phyloP scores from a whole-genome alignment of 75 land plant genomes.

The Pinus taeda region DNA sequence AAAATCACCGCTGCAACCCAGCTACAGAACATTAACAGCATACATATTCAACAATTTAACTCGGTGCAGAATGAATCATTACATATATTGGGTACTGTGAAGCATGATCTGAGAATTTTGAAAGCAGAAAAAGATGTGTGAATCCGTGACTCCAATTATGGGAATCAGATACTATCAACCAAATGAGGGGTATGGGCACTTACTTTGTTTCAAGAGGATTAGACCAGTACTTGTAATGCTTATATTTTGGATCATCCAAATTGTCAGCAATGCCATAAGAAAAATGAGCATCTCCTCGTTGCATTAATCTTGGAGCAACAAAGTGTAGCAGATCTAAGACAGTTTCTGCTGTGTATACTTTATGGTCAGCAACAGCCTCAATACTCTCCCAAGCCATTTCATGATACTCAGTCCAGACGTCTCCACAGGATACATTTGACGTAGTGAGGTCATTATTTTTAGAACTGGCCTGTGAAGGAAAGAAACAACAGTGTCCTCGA shows the following conservation, averaged over 20 bases:
- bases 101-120: no score
- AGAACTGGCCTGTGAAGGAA: neutral
- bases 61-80: no score
- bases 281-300: slow-evolving; percentile 67
- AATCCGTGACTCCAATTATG: no score
- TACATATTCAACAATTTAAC: no score
- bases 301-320: slow-evolving; percentile 86
- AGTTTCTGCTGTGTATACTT: slow-evolving; percentile 58
- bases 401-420: slow-evolving; percentile 85
- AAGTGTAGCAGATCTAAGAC: slow-evolving; percentile 56
- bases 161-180: no score
- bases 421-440: slow-evolving; percentile 33
- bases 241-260: slow-evolving; percentile 60
- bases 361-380: slow-evolving; percentile 63
- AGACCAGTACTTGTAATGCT: slow-evolving; percentile 81
- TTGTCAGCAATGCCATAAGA: slow-evolving; percentile 79
- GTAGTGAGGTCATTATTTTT: neutral
- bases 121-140: no score
- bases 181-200: slow-evolving; percentile 13
- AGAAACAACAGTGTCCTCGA: neutral
- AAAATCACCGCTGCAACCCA: no score
- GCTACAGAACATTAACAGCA: no score
- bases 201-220: slow-evolving; percentile 80
- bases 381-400: slow-evolving; percentile 65
- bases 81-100: no score